Percentiles rank a stretch among this genome's conserved stretches.
Conservation (phyloP, 1,284 basidiomycete genomes). For the Trichosporon faecale region DNA sequence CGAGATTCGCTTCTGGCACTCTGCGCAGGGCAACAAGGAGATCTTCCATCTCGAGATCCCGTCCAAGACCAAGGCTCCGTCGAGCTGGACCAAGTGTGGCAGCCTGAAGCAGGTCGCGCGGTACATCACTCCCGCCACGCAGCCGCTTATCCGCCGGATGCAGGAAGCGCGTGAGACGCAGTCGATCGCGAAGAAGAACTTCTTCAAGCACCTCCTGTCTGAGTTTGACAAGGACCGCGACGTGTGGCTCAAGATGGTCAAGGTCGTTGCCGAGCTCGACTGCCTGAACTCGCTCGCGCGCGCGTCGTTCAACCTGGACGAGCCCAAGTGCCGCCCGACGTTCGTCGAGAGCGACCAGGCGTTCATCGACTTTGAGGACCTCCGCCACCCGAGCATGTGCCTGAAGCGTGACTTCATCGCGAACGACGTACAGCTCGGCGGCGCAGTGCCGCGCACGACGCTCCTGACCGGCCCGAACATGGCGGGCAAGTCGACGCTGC, state of each 20-base stretch:
- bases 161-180: slow-evolving; percentile 91
- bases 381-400: slow-evolving; percentile 82
- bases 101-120: slow-evolving; percentile 70
- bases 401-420: slow-evolving; percentile 81
- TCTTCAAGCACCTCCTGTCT: slow-evolving; percentile 71
- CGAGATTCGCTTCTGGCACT: slow-evolving; percentile 75
- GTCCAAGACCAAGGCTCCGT: slow-evolving; percentile 64
- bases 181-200: slow-evolving; percentile 71
- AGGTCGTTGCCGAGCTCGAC: slow-evolving; percentile 79
- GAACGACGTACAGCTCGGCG: slow-evolving; percentile 84
- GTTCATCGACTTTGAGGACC: slow-evolving; percentile 70
- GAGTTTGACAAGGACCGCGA: slow-evolving; percentile 83
- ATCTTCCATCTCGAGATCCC: slow-evolving; percentile 80
- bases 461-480: slow-evolving; percentile 86
- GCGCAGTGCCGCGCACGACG: slow-evolving; percentile 66
- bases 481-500: slow-evolving; percentile 74
- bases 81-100: slow-evolving; percentile 77
- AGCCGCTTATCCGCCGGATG: slow-evolving; percentile 67
- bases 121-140: slow-evolving; percentile 71
- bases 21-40: slow-evolving; percentile 78
- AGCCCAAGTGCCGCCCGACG: slow-evolving; percentile 86
- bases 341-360: slow-evolving; percentile 78
- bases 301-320: slow-evolving; percentile 81
- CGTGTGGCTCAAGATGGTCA: slow-evolving; percentile 70
- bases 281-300: slow-evolving; percentile 91